phyloP scores from a whole-genome alignment of 2,329 filamentous ascomycete species.

The Sclerotinia subarctica region DNA sequence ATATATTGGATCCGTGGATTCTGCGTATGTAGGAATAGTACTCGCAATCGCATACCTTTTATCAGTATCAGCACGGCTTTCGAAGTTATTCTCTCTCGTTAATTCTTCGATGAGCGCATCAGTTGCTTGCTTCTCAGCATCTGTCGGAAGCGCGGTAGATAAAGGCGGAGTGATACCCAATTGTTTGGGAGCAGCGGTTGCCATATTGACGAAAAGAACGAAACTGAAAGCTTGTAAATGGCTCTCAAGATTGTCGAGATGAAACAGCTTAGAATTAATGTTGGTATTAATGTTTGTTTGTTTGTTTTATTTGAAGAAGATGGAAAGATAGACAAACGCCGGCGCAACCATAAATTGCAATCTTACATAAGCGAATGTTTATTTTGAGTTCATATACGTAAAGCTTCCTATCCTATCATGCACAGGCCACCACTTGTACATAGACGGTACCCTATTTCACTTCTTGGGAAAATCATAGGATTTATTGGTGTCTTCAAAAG shows the following conservation, averaged over 20 bases:
- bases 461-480: background rate
- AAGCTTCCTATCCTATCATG: background rate
- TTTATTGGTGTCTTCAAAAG: background rate
- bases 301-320: background rate
- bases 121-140: constrained; percentile 72
- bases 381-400: background rate
- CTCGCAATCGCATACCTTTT: constrained; percentile 59
- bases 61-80: constrained; percentile 75
- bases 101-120: constrained; percentile 79
- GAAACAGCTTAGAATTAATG: background rate
- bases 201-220: constrained; percentile 31
- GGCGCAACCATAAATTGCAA: constrained; percentile 4
- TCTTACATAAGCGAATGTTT: constrained; percentile 12
- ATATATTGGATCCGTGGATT: background rate
- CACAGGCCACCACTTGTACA: background rate
- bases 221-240: background rate
- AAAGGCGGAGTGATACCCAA: constrained; percentile 79
- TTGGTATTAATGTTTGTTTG: constrained; percentile 14
- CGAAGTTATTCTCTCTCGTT: constrained; percentile 87
- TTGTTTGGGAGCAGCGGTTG: constrained; percentile 31
- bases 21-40: background rate
- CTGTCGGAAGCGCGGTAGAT: constrained; percentile 71
- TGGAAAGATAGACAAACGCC: background rate
- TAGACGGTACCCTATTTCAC: background rate
- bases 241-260: constrained; percentile 2